Evolutionary conservation across 305 asterid species (phyloP), one percentile per base, ranked within the genome.

Genomic region (Rubia tinctorum): DNA sequence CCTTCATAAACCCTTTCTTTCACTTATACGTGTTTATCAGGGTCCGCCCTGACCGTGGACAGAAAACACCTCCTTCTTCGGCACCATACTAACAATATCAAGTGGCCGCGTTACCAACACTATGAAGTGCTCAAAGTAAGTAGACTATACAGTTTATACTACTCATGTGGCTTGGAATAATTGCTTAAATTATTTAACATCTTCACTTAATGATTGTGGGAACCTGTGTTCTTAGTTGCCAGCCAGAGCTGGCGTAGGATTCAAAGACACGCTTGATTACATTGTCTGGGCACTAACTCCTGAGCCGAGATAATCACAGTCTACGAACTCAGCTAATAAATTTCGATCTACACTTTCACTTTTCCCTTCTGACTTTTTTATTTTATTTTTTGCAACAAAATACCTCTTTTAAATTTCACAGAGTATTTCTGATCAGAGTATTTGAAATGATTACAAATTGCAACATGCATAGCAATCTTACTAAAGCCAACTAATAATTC

Each of bases 11-110:
- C 18, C 45, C 37, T 44, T 55, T 13, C 34, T 49, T 11, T 18
- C 15, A 49, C n/a, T 4, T 4, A 0, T 2, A 6, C n/a, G 63
- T 44, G 53, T 77, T 25, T 78, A 82, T 80, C 87, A 94, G 99
- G 99, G 99, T 27, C 92, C 92, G 99, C 78, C 99, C 99, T 25
- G 90, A 89, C 83, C 92, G 99, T 77, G 99, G 99, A 89, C 93
- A 1, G 95, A 92, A 65, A 94, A 92, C 79, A 85, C 87, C 60
- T 94, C 99, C 66, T 94, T 94, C 87, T 94, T 94, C 37, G 99
- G 99, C 4, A 94, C 99, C 79, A 92, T 94, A 79, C 76, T 94
- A 30, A 84, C 99, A 6, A 27, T 94, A 53, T 82, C 99, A 18
- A 94, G 90, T 67, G 99, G 99, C 13, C 97, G 96, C 45, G 22